Base-by-base conservation (phyloP, 1,139 yeast genomes). In the Candida sp. region DNA sequence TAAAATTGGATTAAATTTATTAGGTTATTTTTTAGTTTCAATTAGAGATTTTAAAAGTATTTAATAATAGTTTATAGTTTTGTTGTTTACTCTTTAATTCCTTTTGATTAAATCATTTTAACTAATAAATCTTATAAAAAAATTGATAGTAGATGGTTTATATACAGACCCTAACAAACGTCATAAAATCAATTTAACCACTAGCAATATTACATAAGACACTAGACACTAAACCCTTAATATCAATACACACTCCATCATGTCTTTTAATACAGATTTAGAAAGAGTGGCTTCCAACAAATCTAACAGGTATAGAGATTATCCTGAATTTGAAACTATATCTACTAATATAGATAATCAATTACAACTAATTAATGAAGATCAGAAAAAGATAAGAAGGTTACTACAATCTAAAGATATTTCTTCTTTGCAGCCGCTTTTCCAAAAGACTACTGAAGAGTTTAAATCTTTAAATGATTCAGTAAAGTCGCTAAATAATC, bases 251-350 rank as follows among this genome's bases (percentile, higher is more conserved):
- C 11, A 25, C 11, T 22, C 21, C 33, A 43, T 39, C 43, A 70
- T 71, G 76, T 70, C 76, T 21, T 70, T 71, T 49, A 63, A 63
- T 46, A 60, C 50, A 39, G 75, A 70, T 45, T 52, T 70, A 36
- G 75, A 70, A 44, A 40, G 62, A 30, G 47, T 56, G 3, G 55
- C 48, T 3, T 47, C 53, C 3, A 46, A 47, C 25, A 41, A 33
- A 21, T 51, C 55, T 3, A 47, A 43, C 5, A 55, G 53, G 34
- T 73, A 72, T 50, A 63, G 58, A 42, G 79, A 73, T 52, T 69
- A 60, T 46, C 78, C 78, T 5, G 74, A 73, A 46, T 73, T 72
- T 48, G 77, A 69, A 30, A 43, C 56, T 15, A 44, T 59, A 21
- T 62, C 71, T 3, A 60, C 61, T 11, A 50, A 63, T 7, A 63